Evolutionary conservation across 805 yeast species (phyloP).

Genomic region (Priceomyces melissophilus): DNA sequence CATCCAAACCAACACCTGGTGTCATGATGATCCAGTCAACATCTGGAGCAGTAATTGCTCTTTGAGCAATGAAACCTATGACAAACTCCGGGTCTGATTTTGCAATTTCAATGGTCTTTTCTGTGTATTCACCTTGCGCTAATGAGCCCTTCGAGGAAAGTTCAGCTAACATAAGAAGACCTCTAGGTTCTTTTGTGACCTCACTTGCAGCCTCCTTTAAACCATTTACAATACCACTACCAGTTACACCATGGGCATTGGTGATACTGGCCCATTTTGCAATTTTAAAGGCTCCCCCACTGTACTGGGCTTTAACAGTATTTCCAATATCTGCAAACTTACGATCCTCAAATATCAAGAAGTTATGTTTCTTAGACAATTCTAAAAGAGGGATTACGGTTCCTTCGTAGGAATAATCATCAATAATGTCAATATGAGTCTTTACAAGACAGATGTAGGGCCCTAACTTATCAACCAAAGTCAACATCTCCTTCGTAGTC

Average conservation of each 20-base stretch:
- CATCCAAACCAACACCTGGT: slow-evolving; percentile 98
- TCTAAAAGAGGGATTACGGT: slow-evolving; percentile 73
- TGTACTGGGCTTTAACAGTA: slow-evolving; percentile 91
- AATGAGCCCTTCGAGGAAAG: slow-evolving; percentile 90
- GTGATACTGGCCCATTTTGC: slow-evolving; percentile 96
- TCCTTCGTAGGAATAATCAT: slow-evolving; percentile 78
- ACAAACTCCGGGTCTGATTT: slow-evolving; percentile 84
- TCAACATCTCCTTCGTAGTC: slow-evolving; percentile 71
- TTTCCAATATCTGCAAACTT: slow-evolving; percentile 98
- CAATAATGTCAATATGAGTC: slow-evolving; percentile 91
- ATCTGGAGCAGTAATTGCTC: slow-evolving; percentile 75
- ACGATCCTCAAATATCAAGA: slow-evolving; percentile 93
- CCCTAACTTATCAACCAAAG: slow-evolving; percentile 74
- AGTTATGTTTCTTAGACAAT: slow-evolving; percentile 77
- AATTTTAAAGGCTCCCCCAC: slow-evolving; percentile 84
- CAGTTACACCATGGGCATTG: slow-evolving; percentile 97
- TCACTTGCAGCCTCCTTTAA: slow-evolving; percentile 76
- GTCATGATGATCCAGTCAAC: slow-evolving; percentile 97
- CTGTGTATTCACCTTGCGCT: slow-evolving; percentile 89
- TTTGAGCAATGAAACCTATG: slow-evolving; percentile 94
- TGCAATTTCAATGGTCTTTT: slow-evolving; percentile 85
- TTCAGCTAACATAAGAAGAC: slow-evolving; percentile 92
- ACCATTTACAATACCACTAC: slow-evolving; percentile 88
- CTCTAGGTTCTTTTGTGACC: slow-evolving; percentile 74
- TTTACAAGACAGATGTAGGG: slow-evolving; percentile 90